Evolutionary conservation across 139 green algal species (phyloP), one percentile per base, ranked within the genome.

Genomic region (Chlamydomonas schloesseri): DNA sequence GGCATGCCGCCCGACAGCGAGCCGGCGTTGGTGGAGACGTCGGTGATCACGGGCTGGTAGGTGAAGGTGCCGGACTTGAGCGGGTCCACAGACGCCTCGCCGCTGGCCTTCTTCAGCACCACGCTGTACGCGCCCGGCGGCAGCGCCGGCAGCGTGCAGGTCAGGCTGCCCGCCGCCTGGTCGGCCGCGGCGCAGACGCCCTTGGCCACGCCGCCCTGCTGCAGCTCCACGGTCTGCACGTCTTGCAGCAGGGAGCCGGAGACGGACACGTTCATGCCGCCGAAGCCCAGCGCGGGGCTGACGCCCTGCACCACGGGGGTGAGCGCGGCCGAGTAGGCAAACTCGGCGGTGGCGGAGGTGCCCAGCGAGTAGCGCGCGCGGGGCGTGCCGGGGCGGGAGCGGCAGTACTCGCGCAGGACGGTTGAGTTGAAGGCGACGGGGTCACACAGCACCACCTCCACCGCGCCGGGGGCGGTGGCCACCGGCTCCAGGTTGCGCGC

Each of bases 1-100:
- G 33, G 58, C 29, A 64, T 8, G 42, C 88, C 88, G 53, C 88
- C 88, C 28, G 53, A 50, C 50, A 91, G 28, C 15, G 88, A 91
- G 24, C 88, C 88, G 33, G 57, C 64, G 67, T 70, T 88, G 29
- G 14, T 37, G 20, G 65, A 26, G 4, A 90, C 9, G 3, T 6
- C 37, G 14, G 28, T 46, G 58, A 90, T 80, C 28, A 29, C 36
- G 34, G 81, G 14, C 18, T 13, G 11, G 53, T 69, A 79, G 6
- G 81, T 79, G 29, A 80, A 87, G 28, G 53, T 33, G 34, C 53
- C 81, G 21, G 31, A n/a, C 26, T 15, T 29, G 28, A 58, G 34
- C 2, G 81, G 29, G 28, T 87, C 81, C 5, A 87, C 81, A 0
- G 69, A 79, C 69, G 62, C 42, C 55, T 87, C 81, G 33, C 81